A percentile compares a stretch with the other conserved stretches of the same genome.
Conservation (phyloP, 768 basidiomycete genomes). For the Phlegmacium glaucopus region DNA sequence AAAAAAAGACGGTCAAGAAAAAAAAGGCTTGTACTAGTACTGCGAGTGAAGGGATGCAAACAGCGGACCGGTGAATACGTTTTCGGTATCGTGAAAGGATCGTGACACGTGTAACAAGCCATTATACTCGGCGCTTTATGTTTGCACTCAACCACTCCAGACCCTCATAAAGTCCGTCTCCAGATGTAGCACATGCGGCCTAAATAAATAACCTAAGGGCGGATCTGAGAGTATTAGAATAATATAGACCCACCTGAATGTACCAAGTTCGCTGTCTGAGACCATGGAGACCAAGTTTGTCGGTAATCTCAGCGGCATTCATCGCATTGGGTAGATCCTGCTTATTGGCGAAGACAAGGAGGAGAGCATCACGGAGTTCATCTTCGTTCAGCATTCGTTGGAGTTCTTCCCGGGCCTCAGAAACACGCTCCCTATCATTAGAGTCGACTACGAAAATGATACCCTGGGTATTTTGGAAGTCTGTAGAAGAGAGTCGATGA, state of each 20-base stretch:
- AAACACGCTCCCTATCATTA: constrained; percentile 98
- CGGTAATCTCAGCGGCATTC: constrained; percentile 99
- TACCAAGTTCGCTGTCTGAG: constrained; percentile 98
- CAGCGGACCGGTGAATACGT: constrained; percentile 40
- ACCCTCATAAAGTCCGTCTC: constrained; percentile 98
- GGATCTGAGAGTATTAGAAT: constrained; percentile 1
- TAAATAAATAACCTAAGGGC: constrained; percentile 29
- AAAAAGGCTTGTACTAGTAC: constrained; percentile 23
- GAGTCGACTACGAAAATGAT: constrained; percentile 99
- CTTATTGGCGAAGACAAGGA: constrained; percentile 99
- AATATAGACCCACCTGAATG: constrained; percentile 64
- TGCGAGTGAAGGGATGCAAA: constrained; percentile 36
- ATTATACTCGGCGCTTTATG: constrained; percentile 82
- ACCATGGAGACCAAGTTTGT: constrained; percentile 97
- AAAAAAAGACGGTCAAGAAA: constrained; percentile 22
- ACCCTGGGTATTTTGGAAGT: constrained; percentile 99
- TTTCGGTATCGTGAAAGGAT: constrained; percentile 57
- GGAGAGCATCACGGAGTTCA: constrained; percentile 96
- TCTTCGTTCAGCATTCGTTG: constrained; percentile 99
- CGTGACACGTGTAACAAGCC: constrained; percentile 49
- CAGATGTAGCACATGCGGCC: constrained; percentile 98
- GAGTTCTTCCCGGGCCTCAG: constrained; percentile 97
- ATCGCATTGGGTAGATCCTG: constrained; percentile 99
- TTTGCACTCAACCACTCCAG: constrained; percentile 94
- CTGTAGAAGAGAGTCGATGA: constrained; percentile 40